A percentile compares a stretch with the other conserved stretches of the same genome.
Conservation (phyloP, 495 filamentous ascomycete genomes). For the Lentithecium fluviatile region DNA sequence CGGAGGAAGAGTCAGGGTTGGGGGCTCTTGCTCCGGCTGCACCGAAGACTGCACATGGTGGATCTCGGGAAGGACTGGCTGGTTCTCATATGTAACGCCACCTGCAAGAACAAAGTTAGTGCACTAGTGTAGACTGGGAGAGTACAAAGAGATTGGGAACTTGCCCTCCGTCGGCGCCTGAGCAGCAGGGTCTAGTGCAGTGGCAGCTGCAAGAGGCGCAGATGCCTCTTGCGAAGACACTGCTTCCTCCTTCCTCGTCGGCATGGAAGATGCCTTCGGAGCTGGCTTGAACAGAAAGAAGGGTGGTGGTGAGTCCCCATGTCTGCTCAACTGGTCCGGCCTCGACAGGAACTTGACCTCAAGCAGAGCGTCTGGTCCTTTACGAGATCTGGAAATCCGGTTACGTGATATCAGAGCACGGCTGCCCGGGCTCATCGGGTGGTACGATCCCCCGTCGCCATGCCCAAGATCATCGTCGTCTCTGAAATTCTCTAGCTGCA, state of each 20-base stretch:
- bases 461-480: neutral
- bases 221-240: neutral
- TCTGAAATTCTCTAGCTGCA: slow-evolving; percentile 13
- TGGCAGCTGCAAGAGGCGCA: too few species aligned
- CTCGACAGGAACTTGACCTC: neutral
- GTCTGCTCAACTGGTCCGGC: neutral
- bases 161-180: neutral
- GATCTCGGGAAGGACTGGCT: too few species aligned
- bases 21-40: too few species aligned
- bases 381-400: neutral
- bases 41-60: too few species aligned
- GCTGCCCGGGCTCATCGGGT: neutral
- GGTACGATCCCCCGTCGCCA: too few species aligned
- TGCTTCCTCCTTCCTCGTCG: neutral
- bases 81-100: too few species aligned
- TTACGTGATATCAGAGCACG: neutral
- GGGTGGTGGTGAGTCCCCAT: neutral
- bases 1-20: too few species aligned
- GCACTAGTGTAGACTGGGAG: too few species aligned
- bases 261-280: neutral
- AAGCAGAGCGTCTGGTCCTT: neutral
- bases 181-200: neutral
- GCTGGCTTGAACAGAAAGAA: neutral
- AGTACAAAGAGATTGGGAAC: too few species aligned
- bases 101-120: too few species aligned